These are phyloP conservation scores for Metschnikowia reukaufii DNA, from an alignment of 805 yeast genomes.

Conservation along the genomic window DNA sequence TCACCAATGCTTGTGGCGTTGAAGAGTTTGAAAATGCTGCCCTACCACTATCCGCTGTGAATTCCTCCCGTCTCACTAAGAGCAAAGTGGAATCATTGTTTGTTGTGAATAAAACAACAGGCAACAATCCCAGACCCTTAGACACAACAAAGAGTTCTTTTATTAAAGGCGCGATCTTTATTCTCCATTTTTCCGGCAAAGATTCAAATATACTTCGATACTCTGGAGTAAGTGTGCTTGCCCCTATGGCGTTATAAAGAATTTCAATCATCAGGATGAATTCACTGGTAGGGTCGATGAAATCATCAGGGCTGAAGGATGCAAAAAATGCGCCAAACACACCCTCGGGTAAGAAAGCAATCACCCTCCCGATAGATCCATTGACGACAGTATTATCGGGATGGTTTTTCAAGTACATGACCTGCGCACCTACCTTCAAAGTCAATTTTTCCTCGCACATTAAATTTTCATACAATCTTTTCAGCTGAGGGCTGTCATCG, in stretches of 20 bases:
- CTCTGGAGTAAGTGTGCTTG: constrained; percentile 4
- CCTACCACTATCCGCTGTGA: constrained; percentile 33
- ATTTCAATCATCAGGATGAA: constrained; percentile 14
- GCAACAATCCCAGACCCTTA: constrained; percentile 27
- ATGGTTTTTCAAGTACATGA: constrained; percentile 76
- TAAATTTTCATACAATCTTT: constrained; percentile 50
- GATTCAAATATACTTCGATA: constrained; percentile 7
- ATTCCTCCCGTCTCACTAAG: constrained; percentile 35
- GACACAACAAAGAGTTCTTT: constrained; percentile 12
- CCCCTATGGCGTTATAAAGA: constrained; percentile 13
- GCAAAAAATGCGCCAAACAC: constrained; percentile 13
- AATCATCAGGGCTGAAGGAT: constrained; percentile 14
- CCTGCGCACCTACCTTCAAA: constrained; percentile 74
- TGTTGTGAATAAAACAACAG: constrained; percentile 48
- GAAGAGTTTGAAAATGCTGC: not conserved
- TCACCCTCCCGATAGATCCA: constrained; percentile 72
- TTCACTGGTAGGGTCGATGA: constrained; percentile 13
- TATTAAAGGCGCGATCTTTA: constrained; percentile 14
- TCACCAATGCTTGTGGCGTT: constrained; percentile 6
- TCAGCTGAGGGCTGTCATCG: constrained; percentile 46
- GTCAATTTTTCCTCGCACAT: constrained; percentile 68
- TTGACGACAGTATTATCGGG: constrained; percentile 67
- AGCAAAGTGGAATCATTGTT: constrained; percentile 31
- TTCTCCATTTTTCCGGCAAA: constrained; percentile 16
- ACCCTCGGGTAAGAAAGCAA: constrained; percentile 44